Base-by-base conservation (phyloP, 495 filamentous ascomycete species). In the Sphaerosporella brunnea region DNA sequence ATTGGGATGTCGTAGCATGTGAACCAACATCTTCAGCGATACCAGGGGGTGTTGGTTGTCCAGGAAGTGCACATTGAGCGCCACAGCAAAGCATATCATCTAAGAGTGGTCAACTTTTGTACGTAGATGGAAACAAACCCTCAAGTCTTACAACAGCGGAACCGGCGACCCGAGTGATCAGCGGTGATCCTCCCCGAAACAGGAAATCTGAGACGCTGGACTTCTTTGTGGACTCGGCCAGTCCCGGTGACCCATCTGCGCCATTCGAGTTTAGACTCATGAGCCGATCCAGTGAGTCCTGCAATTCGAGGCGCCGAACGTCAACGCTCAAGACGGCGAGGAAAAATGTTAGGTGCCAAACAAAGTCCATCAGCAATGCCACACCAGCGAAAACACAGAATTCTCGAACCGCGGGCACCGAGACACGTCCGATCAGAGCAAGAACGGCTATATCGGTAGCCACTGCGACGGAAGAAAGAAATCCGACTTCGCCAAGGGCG, bases 321-420 rank as follows among this genome's bases (percentile, higher is more conserved):
- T 84, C 80, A 46, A 84, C 74, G 53, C 77, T 83, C 18, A 84
- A 66, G 30, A 84, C 78, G 3, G 78, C 69, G 15, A 80, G 66
- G 55, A 84, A 81, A 62, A 80, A 83, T 2, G 78, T 82, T 13
- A 80, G 63, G 26, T 82, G 67, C 53, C 77, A 80, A 43, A 80
- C 68, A 53, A 75, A 80, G 60, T 84, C 80, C 55, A 83, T 73
- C 15, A 76, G 56, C 25, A 79, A 67, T 2, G 79, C 80, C 41
- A 84, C 69, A 13, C 73, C 75, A 4, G 74, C 72, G 63, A 82
- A 84, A 1, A 64, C 70, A 63, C 80, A 83, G 56, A 83, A 83
- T 3, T 73, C 75, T 8, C 70, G 66, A 21, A 82, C 74, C 16
- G 73, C 74, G 0, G 73, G 71, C 20, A 71, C 72, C 2, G 77